These are phyloP conservation scores for Biscutella laevigata DNA, from an alignment of 441 rosid species.

Conservation along the genomic window DNA sequence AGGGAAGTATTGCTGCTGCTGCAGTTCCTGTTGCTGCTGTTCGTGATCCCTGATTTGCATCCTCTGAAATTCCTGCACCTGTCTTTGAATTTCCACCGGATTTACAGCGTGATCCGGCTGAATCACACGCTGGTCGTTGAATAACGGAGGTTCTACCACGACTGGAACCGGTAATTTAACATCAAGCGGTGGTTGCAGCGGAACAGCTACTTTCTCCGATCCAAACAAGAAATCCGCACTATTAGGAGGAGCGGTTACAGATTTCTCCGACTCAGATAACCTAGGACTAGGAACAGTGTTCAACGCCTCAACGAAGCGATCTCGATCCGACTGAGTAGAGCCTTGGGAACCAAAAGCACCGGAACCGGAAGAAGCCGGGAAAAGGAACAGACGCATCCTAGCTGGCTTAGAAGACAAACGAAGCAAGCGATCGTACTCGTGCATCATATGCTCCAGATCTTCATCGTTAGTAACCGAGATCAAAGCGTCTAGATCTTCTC, in stretches of 20 bases:
- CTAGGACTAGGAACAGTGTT: conserved; percentile 52
- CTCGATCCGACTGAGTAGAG: conserved; percentile 50
- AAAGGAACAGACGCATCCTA: conserved; percentile 70
- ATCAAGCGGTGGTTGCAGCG: conserved; percentile 21
- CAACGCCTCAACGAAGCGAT: conserved; percentile 63
- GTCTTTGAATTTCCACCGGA: conserved; percentile 46
- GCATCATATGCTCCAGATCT: conserved; percentile 86
- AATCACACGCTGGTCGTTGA: conserved; percentile 39
- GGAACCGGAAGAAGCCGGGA: conserved; percentile 33
- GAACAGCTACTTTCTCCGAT: conserved; percentile 43
- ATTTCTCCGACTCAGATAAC: conserved; percentile 26
- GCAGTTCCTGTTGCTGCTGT: conserved; percentile 29
- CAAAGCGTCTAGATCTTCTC: conserved; percentile 79
- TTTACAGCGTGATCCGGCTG: conserved; percentile 42
- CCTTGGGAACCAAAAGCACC: conserved; percentile 47
- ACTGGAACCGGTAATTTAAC: conserved; percentile 27
- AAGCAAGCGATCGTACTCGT: conserved; percentile 67
- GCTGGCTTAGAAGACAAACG: conserved; percentile 64
- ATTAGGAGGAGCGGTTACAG: conserved; percentile 25
- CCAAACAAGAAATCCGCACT: conserved; percentile 67
- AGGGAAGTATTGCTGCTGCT: conserved; percentile 34
- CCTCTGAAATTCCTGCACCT: conserved; percentile 60
- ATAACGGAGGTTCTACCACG: conserved; percentile 9
- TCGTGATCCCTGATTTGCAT: conserved; percentile 61
- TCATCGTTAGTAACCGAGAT: conserved; percentile 85